phyloP scores from a whole-genome alignment of 768 basidiomycete species.

The Rhodosporidiobolus odoratus region DNA sequence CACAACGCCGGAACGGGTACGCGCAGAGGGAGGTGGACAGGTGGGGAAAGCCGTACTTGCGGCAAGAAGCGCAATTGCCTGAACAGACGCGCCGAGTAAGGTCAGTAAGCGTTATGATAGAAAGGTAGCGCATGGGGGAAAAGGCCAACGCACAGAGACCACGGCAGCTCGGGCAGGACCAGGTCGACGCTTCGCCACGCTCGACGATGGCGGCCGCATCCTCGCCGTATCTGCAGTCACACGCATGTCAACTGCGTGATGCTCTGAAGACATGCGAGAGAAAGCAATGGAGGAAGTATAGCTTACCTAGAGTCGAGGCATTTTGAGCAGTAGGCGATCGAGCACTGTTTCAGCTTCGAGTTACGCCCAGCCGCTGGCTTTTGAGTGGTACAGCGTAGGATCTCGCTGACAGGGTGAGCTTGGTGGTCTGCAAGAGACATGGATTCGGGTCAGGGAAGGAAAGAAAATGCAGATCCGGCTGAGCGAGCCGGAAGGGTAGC shows the following conservation, averaged over 20 bases:
- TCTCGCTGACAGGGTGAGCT: background rate
- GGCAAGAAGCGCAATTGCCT: conserved; percentile 8
- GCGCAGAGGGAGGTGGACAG: background rate
- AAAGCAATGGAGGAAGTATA: too few species aligned
- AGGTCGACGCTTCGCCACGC: background rate
- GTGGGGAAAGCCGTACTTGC: background rate
- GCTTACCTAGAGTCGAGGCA: conserved; percentile 3
- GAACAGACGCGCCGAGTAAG: background rate
- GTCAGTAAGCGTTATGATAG: background rate
- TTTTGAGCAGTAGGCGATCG: conserved; percentile 1
- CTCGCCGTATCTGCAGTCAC: conserved; percentile 1
- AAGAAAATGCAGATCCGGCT: background rate
- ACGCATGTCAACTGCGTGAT: background rate
- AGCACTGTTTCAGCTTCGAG: background rate
- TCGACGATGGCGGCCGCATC: background rate
- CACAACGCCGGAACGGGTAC: background rate
- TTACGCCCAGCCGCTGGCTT: background rate
- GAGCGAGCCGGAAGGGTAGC: background rate
- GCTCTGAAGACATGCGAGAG: background rate
- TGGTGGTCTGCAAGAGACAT: background rate
- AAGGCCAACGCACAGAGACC: conserved; percentile 3
- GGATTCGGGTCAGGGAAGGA: background rate
- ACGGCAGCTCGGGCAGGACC: conserved; percentile 17
- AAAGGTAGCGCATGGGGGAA: background rate
- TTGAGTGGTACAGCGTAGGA: conserved; percentile 7